Evolutionary conservation across 2,329 filamentous ascomycete species (phyloP).

Genomic region (Atkinsonella texensis): DNA sequence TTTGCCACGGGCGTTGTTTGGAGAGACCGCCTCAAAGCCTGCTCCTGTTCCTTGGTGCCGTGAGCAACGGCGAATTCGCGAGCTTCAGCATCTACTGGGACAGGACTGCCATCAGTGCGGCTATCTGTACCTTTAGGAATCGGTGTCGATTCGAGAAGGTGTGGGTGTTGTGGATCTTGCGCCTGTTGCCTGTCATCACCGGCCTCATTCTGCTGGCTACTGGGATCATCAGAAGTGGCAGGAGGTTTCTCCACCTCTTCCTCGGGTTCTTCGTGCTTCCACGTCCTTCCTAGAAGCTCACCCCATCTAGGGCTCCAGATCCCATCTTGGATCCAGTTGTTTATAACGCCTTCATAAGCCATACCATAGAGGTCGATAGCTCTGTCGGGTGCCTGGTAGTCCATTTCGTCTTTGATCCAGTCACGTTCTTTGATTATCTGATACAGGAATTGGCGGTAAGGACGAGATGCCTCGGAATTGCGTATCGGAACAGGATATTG

Average conservation of each 20-base stretch:
- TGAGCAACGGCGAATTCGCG: too few species aligned
- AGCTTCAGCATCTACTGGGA: too few species aligned
- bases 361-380: not conserved
- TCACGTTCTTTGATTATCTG: not conserved
- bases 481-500: not conserved
- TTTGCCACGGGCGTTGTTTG: too few species aligned
- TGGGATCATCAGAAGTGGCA: too few species aligned
- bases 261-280: conserved; percentile 5
- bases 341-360: conserved; percentile 7
- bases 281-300: conserved; percentile 2
- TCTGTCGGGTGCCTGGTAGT: not conserved
- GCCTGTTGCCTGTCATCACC: too few species aligned
- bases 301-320: conserved; percentile 7
- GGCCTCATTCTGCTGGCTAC: too few species aligned
- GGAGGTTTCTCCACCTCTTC: not conserved
- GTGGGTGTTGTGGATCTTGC: too few species aligned
- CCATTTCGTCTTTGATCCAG: not conserved
- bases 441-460: not conserved
- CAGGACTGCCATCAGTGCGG: too few species aligned
- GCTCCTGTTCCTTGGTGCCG: too few species aligned
- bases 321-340: conserved; percentile 5
- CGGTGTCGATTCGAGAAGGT: too few species aligned
- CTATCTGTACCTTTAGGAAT: too few species aligned
- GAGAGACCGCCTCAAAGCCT: too few species aligned
- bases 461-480: not conserved